A percentile compares a stretch with the other conserved stretches of the same genome.
Evolutionary conservation across 371 early-diverging fungal species (phyloP).

Genomic region (Mortierella sp.): DNA sequence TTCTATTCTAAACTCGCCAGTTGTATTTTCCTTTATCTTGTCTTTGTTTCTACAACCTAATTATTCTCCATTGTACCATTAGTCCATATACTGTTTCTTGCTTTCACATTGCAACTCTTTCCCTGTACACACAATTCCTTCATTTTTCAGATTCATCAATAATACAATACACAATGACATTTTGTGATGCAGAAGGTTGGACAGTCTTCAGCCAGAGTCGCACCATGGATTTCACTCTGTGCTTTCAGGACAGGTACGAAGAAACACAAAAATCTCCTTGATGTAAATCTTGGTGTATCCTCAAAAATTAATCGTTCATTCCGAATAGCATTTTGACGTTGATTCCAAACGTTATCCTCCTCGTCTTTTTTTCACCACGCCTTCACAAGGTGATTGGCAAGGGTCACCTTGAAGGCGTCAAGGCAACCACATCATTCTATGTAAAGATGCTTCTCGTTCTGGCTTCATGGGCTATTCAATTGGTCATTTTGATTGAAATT

Average conservation of each 20-base stretch:
- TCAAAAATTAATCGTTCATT: background rate
- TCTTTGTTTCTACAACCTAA: no score
- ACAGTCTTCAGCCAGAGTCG: slow-evolving; percentile 33
- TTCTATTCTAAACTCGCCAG: no score
- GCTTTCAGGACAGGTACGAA: slow-evolving; percentile 77
- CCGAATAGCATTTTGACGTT: slow-evolving; percentile 46
- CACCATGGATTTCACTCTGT: slow-evolving; percentile 73
- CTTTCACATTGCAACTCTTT: no score
- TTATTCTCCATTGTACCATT: no score
- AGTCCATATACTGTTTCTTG: no score
- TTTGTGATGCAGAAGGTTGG: slow-evolving; percentile 50
- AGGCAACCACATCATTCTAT: background rate
- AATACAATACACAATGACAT: slow-evolving; percentile 9
- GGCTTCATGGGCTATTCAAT: slow-evolving; percentile 26
- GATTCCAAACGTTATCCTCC: slow-evolving; percentile 60
- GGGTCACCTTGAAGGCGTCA: slow-evolving; percentile 29
- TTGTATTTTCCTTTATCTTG: no score
- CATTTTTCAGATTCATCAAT: no score
- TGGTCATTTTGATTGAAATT: slow-evolving; percentile 15
- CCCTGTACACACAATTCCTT: no score
- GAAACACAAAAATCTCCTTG: background rate
- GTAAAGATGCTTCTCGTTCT: slow-evolving; percentile 20
- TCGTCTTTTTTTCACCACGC: slow-evolving; percentile 63
- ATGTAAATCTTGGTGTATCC: background rate
- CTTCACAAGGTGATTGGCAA: slow-evolving; percentile 57